Evolutionary conservation across 345 rosid species (phyloP).

Genomic region (Lepidium didymum): DNA sequence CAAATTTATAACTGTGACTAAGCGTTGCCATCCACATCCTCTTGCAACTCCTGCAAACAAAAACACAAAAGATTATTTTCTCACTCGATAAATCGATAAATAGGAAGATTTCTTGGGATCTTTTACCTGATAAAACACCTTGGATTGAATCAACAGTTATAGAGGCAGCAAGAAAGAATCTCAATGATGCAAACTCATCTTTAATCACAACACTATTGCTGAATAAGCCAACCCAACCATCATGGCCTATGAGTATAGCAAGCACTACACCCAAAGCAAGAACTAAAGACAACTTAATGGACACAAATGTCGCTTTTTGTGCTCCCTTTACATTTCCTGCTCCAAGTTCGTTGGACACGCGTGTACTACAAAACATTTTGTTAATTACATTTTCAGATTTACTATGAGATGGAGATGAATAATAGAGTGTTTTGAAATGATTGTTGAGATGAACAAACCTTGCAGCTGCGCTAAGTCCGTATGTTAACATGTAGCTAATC

Average conservation of each 20-base stretch:
- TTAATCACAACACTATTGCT: slow-evolving; percentile 36
- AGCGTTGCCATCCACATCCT: slow-evolving; percentile 75
- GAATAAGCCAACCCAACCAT: slow-evolving; percentile 56
- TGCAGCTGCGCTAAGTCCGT: slow-evolving; percentile 75
- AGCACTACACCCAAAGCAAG: slow-evolving; percentile 44
- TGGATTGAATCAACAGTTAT: slow-evolving; percentile 54
- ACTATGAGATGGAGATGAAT: background rate
- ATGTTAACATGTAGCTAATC: slow-evolving; percentile 54
- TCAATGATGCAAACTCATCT: slow-evolving; percentile 43
- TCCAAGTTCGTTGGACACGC: slow-evolving; percentile 79
- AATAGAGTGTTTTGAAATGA: background rate
- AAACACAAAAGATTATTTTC: background rate
- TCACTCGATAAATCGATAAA: background rate
- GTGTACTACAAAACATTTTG: slow-evolving; percentile 41
- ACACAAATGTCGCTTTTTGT: slow-evolving; percentile 42
- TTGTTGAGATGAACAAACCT: slow-evolving; percentile 39
- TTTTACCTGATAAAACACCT: slow-evolving; percentile 56
- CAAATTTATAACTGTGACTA: slow-evolving; percentile 48
- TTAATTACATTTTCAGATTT: background rate
- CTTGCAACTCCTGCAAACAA: slow-evolving; percentile 48
- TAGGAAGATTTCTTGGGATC: background rate
- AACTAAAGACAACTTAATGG: slow-evolving; percentile 43
- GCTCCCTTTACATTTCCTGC: slow-evolving; percentile 45
- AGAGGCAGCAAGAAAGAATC: slow-evolving; percentile 49
- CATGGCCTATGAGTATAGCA: slow-evolving; percentile 41